These are phyloP conservation scores for Davidsoniella australis DNA, from an alignment of 2,329 filamentous ascomycete species.

Conservation along the genomic window DNA sequence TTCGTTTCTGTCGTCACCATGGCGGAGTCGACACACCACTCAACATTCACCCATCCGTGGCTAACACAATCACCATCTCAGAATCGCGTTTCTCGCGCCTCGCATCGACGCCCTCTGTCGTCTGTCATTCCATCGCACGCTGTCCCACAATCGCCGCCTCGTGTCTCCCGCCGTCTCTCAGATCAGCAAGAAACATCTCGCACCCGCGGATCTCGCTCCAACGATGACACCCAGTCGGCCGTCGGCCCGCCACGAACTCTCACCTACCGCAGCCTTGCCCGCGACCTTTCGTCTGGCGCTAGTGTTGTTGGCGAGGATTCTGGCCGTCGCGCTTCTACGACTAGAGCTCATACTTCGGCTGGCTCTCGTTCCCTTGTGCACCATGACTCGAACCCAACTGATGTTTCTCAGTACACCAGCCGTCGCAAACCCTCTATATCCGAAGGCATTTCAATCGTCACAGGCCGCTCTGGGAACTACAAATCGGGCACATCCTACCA, in stretches of 20 bases:
- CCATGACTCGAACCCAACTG: conserved; percentile 24
- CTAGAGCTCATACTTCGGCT: conserved; percentile 15
- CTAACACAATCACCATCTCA: conserved; percentile 9
- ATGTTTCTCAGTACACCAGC: conserved; percentile 14
- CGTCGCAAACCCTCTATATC: conserved; percentile 29
- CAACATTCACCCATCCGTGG: conserved; percentile 10
- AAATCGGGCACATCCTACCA: conserved; percentile 25
- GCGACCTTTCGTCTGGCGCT: conserved; percentile 19
- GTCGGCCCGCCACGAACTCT: conserved; percentile 26
- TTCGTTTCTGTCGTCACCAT: conserved; percentile 3
- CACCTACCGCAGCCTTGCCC: conserved; percentile 25
- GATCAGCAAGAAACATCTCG: conserved; percentile 34
- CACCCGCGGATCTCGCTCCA: conserved; percentile 16
- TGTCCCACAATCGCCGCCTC: conserved; percentile 33
- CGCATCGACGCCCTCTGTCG: conserved; percentile 36
- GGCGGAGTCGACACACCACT: conserved; percentile 10
- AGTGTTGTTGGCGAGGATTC: conserved; percentile 19
- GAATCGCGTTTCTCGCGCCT: conserved; percentile 14
- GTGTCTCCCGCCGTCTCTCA: conserved; percentile 34
- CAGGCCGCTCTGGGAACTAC: conserved; percentile 26
- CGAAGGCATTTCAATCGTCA: conserved; percentile 25
- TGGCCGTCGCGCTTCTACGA: conserved; percentile 3
- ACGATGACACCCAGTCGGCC: conserved; percentile 28
- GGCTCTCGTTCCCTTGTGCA: conserved; percentile 32
- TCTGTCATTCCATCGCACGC: conserved; percentile 29